phyloP scores from a whole-genome alignment of 129 eudicot genomes.

The Logfia minima region DNA sequence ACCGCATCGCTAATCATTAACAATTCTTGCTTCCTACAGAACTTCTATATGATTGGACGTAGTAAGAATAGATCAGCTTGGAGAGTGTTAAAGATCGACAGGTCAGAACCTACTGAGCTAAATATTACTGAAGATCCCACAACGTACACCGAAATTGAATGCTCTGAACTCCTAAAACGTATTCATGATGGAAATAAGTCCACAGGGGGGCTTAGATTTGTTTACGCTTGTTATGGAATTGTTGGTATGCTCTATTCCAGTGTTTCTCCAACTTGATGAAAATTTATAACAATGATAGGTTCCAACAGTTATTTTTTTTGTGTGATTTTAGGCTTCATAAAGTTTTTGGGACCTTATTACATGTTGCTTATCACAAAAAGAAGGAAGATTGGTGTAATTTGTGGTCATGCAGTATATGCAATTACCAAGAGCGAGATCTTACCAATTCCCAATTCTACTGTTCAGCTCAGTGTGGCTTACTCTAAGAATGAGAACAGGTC shows the following conservation, averaged over 20 bases:
- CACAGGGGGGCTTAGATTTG: constrained; percentile 84
- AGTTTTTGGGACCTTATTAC: constrained; percentile 96
- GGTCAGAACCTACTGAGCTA: constrained; percentile 79
- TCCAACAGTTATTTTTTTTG: constrained; percentile 20
- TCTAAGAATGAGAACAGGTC: constrained; percentile 97
- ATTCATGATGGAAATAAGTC: constrained; percentile 80
- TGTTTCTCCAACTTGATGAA: not conserved
- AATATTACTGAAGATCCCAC: constrained; percentile 76
- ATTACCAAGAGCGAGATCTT: constrained; percentile 75
- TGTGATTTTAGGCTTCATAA: constrained; percentile 67
- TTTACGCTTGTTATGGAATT: constrained; percentile 81
- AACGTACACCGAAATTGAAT: constrained; percentile 60
- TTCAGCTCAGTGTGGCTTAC: constrained; percentile 62
- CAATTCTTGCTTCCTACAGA: constrained; percentile 44
- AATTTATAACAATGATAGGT: not conserved
- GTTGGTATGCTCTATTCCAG: constrained; percentile 59
- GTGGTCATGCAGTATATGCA: constrained; percentile 88
- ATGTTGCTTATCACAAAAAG: constrained; percentile 86
- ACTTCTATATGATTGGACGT: constrained; percentile 87
- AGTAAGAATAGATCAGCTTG: constrained; percentile 59
- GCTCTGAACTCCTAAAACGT: constrained; percentile 65
- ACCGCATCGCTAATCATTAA: not conserved
- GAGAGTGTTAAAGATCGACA: constrained; percentile 83
- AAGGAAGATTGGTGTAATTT: constrained; percentile 80
- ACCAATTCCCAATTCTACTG: constrained; percentile 69